These are phyloP conservation scores for Striga hermonthica DNA, from an alignment of 305 asterid genomes.

Conservation along the genomic window DNA sequence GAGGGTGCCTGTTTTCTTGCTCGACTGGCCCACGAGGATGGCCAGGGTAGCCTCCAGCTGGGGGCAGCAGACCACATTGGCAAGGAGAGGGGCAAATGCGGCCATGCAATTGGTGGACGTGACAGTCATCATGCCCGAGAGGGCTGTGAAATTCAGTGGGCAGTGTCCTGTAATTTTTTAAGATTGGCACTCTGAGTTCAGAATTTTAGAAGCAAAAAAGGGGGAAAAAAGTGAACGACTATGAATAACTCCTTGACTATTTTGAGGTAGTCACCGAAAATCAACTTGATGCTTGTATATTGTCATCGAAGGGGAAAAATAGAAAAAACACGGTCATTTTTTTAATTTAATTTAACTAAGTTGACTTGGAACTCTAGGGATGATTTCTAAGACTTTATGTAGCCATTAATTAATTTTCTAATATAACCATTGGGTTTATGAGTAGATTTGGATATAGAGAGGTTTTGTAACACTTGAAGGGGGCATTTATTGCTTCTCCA, in stretches of 20 bases:
- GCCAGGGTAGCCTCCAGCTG: slow-evolving; percentile 87
- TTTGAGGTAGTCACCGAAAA: too few species aligned
- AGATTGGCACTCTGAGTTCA: too few species aligned
- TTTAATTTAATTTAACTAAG: too few species aligned
- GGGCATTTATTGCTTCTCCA: not conserved
- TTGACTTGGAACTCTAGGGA: not conserved
- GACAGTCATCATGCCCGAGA: slow-evolving; percentile 59
- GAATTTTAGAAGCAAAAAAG: too few species aligned
- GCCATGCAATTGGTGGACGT: slow-evolving; percentile 88
- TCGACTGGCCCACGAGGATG: slow-evolving; percentile 80
- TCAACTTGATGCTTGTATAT: too few species aligned
- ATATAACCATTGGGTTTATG: not conserved
- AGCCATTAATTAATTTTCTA: too few species aligned
- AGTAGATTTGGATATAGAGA: not conserved
- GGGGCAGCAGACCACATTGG: slow-evolving; percentile 94
- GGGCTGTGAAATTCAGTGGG: slow-evolving; percentile 61
- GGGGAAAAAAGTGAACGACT: too few species aligned
- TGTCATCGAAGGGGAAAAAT: too few species aligned
- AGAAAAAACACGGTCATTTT: too few species aligned
- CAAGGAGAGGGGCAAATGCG: slow-evolving; percentile 82
- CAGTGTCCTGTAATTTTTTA: slow-evolving; percentile 53
- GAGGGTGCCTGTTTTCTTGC: slow-evolving; percentile 65
- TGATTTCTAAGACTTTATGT: not conserved
- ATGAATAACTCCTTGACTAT: too few species aligned
- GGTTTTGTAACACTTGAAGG: not conserved